Evolutionary conservation across 225 moss, liverwort and hornwort species (phyloP).

Genomic region (Asterella californica): DNA sequence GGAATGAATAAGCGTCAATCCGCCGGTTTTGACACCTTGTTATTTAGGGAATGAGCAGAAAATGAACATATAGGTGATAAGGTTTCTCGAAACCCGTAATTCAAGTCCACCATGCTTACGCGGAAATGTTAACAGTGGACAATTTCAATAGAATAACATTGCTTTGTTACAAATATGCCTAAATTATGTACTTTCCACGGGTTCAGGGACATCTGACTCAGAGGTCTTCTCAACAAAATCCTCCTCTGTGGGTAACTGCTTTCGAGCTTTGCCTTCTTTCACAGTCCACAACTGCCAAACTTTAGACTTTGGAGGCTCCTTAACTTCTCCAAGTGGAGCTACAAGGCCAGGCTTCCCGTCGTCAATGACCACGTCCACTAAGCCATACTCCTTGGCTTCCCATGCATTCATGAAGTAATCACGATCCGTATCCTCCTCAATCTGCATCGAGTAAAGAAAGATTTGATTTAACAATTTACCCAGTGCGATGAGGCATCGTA

Average conservation of each 20-base stretch:
- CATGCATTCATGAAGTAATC: constrained; percentile 93
- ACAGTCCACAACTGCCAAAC: constrained; percentile 87
- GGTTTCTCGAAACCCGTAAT: too few relatives aligned
- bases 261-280: constrained; percentile 81
- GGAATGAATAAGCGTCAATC: too few relatives aligned
- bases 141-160: neutral
- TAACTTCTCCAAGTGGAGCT: constrained; percentile 68
- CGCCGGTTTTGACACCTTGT: too few relatives aligned
- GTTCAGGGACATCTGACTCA: constrained; percentile 3
- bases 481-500: neutral
- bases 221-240: neutral
- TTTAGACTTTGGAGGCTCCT: constrained; percentile 72
- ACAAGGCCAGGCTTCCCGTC: constrained; percentile 86
- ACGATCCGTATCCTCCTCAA: constrained; percentile 83
- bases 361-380: constrained; percentile 83
- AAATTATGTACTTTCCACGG: constrained; percentile 11
- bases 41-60: too few relatives aligned
- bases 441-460: constrained; percentile 27
- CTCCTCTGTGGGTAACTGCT: constrained; percentile 66
- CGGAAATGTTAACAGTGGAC: neutral
- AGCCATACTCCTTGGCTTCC: constrained; percentile 85
- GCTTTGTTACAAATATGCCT: neutral
- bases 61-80: too few relatives aligned
- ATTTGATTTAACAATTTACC: neutral
- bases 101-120: too few relatives aligned